Evolutionary conservation across 1,139 yeast genomes (phyloP).

Genomic region (Torulaspora pretoriensis): DNA sequence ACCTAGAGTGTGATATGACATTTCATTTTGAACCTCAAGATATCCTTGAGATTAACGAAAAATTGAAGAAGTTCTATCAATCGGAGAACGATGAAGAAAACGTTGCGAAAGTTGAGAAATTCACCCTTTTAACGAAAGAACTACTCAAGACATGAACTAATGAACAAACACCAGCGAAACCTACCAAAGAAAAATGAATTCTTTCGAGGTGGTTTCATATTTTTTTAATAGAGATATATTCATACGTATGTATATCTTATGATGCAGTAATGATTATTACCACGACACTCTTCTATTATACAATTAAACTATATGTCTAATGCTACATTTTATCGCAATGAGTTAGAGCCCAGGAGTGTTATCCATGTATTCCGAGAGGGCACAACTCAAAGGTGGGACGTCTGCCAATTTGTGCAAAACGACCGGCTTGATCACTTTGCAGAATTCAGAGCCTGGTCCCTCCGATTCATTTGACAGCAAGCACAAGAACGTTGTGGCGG

Average conservation of each 20-base stretch:
- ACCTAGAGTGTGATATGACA: conserved; percentile 21
- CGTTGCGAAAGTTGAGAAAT: conserved; percentile 19
- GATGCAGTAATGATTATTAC: conserved; percentile 9
- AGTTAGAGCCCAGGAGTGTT: conserved; percentile 28
- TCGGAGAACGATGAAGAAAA: conserved; percentile 18
- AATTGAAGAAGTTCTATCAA: conserved; percentile 17
- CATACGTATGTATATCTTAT: conserved; percentile 1
- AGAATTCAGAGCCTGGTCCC: conserved; percentile 30
- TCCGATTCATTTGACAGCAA: conserved; percentile 33
- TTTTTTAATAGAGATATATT: conserved; percentile 1
- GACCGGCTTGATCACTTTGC: conserved; percentile 31
- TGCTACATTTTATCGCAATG: neutral
- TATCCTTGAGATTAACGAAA: conserved; percentile 16
- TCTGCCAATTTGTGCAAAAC: conserved; percentile 33
- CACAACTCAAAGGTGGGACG: conserved; percentile 34
- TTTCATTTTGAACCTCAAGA: conserved; percentile 22
- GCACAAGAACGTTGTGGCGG: conserved; percentile 34
- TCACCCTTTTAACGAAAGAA: conserved; percentile 12
- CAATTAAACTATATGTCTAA: neutral
- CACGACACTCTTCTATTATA: neutral
- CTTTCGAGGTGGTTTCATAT: neutral
- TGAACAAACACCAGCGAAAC: conserved; percentile 2
- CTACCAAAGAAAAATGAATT: neutral
- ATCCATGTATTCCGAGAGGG: conserved; percentile 34
- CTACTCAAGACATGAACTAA: conserved; percentile 1